Evolutionary conservation across 768 basidiomycete genomes (phyloP).

Genomic region (Daedaleopsis nitida): DNA sequence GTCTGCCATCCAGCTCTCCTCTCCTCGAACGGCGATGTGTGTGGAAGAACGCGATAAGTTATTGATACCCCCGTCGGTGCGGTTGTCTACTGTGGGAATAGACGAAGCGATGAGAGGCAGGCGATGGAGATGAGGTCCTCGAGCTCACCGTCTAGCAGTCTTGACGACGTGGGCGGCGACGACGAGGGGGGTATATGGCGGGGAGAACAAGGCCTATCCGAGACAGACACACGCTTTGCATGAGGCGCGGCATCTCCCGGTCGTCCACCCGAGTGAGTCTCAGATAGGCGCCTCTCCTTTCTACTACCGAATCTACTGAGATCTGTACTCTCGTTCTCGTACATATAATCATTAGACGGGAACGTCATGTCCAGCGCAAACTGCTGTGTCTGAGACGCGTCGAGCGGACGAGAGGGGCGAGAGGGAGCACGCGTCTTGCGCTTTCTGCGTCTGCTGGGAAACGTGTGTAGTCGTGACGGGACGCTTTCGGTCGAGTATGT

Average conservation of each 20-base stretch:
- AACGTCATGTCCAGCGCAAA: too few species aligned
- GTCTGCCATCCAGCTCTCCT: constrained; percentile 25
- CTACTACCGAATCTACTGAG: too few species aligned
- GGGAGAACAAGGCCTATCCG: constrained; percentile 26
- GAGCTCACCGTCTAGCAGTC: constrained; percentile 26
- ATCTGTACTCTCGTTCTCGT: too few species aligned
- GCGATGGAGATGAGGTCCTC: background rate
- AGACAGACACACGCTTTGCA: constrained; percentile 4
- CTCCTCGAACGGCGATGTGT: constrained; percentile 7
- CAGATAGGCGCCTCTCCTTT: background rate
- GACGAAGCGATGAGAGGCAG: background rate
- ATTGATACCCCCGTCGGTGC: constrained; percentile 17
- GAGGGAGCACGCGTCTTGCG: too few species aligned
- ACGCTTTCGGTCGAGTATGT: constrained; percentile 6
- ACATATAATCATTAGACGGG: too few species aligned
- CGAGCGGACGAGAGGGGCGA: too few species aligned
- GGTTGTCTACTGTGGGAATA: constrained; percentile 4
- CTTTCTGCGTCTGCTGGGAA: background rate
- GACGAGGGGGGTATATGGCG: constrained; percentile 23
- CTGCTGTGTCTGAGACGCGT: too few species aligned
- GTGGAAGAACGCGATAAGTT: constrained; percentile 19
- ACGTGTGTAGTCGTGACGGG: background rate
- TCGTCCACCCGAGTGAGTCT: background rate
- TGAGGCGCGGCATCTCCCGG: constrained; percentile 27
- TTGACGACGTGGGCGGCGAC: constrained; percentile 24